Conservation (phyloP, 257 asterid genomes). For the Schizonepeta tenuifolia region DNA sequence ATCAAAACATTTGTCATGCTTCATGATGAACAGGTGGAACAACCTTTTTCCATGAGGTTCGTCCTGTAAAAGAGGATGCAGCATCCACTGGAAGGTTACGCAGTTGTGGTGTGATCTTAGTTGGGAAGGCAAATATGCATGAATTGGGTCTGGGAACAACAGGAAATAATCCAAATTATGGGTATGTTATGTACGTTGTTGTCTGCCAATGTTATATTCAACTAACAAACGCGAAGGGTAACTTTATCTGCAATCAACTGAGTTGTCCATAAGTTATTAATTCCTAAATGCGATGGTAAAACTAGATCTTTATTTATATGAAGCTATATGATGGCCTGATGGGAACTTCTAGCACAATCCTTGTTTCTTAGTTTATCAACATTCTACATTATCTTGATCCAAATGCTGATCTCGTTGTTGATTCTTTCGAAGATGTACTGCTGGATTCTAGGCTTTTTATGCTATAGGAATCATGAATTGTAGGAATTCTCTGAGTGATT, state of each 20-base stretch:
- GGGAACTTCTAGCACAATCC: not conserved
- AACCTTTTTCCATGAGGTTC: slow-evolving; percentile 81
- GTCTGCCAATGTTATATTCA: not conserved
- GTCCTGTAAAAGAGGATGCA: slow-evolving; percentile 75
- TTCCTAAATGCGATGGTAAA: slow-evolving; percentile 6
- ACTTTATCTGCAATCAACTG: not conserved
- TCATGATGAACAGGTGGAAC: slow-evolving; percentile 77
- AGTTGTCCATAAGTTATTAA: not conserved
- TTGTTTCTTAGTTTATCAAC: not conserved
- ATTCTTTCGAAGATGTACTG: not conserved
- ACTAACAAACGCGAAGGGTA: slow-evolving; percentile 12
- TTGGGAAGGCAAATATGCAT: slow-evolving; percentile 99
- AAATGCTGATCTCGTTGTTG: not conserved
- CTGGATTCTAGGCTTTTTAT: not conserved
- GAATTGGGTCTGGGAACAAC: slow-evolving; percentile 96
- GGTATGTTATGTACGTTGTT: slow-evolving; percentile 52
- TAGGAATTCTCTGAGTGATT: not conserved
- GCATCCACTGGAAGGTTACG: slow-evolving; percentile 76
- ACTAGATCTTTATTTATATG: not conserved
- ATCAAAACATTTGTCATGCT: slow-evolving; percentile 21
- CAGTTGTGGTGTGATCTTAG: slow-evolving; percentile 88
- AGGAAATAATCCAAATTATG: slow-evolving; percentile 93
- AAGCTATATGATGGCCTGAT: not conserved
- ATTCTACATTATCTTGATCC: not conserved
- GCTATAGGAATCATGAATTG: slow-evolving; percentile 15